Conservation (phyloP, 768 basidiomycete genomes). For the Collybia mongolica region DNA sequence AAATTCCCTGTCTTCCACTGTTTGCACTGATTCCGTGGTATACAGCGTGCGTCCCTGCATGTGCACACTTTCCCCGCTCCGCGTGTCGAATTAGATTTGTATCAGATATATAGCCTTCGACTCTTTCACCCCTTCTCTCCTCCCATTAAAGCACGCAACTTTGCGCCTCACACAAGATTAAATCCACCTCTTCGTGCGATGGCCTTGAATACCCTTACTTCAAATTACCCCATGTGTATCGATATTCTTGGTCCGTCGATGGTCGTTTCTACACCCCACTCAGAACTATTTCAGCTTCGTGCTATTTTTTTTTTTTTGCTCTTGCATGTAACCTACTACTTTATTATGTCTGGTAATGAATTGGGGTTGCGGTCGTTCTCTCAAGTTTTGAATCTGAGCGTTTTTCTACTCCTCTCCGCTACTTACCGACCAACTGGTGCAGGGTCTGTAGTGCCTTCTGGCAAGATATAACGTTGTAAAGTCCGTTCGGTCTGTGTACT, state of each 20-base stretch:
- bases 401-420: too few relatives aligned
- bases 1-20: not conserved
- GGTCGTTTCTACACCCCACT: slow-evolving; percentile 3
- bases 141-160: not conserved
- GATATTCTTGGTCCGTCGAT: slow-evolving; percentile 17
- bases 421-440: too few relatives aligned
- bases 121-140: not conserved
- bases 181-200: slow-evolving; percentile 11
- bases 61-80: not conserved
- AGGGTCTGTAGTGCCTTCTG: too few relatives aligned
- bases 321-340: slow-evolving; percentile 16
- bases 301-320: slow-evolving; percentile 2
- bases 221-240: slow-evolving; percentile 14
- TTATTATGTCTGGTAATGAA: slow-evolving; percentile 12
- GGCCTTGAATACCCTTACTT: slow-evolving; percentile 17
- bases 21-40: slow-evolving; percentile 5
- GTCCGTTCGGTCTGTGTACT: too few relatives aligned
- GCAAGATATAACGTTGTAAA: too few relatives aligned
- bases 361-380: not conserved
- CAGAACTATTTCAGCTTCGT: not conserved
- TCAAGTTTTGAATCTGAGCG: too few relatives aligned
- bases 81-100: slow-evolving; percentile 23
- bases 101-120: slow-evolving; percentile 29
- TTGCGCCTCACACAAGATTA: not conserved
- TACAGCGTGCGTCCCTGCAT: slow-evolving; percentile 6